phyloP scores from a whole-genome alignment of 345 rosid species.

The Hibiscus syriacus region DNA sequence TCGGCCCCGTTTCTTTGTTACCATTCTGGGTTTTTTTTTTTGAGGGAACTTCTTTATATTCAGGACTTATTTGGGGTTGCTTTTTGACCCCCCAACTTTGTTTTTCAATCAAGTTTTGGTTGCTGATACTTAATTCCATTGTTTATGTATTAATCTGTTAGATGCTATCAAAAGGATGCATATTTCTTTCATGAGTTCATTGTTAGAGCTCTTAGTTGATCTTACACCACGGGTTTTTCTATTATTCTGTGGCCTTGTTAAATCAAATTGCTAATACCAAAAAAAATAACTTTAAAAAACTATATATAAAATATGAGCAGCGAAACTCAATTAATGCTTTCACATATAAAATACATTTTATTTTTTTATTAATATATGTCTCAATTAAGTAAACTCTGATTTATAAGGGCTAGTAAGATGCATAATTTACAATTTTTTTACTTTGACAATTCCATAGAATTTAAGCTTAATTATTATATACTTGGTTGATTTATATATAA shows the following conservation, averaged over 20 bases:
- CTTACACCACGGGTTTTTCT: background rate
- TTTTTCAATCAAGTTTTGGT: conserved; percentile 15
- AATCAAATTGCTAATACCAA: no score
- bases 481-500: no score
- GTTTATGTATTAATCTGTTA: background rate
- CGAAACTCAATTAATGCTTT: no score
- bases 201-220: background rate
- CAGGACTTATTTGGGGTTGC: background rate
- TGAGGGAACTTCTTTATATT: background rate
- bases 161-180: background rate
- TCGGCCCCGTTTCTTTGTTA: background rate
- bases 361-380: no score
- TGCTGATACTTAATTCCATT: background rate
- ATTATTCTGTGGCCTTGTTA: background rate
- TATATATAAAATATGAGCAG: no score
- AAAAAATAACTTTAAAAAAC: no score
- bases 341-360: no score
- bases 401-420: no score
- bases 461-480: no score
- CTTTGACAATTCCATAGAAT: no score
- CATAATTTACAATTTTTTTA: no score
- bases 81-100: background rate
- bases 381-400: no score
- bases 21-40: conserved; percentile 1
- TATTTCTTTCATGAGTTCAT: background rate